Base-by-base conservation (phyloP, 768 basidiomycete species). In the Mycena epipterygia region DNA sequence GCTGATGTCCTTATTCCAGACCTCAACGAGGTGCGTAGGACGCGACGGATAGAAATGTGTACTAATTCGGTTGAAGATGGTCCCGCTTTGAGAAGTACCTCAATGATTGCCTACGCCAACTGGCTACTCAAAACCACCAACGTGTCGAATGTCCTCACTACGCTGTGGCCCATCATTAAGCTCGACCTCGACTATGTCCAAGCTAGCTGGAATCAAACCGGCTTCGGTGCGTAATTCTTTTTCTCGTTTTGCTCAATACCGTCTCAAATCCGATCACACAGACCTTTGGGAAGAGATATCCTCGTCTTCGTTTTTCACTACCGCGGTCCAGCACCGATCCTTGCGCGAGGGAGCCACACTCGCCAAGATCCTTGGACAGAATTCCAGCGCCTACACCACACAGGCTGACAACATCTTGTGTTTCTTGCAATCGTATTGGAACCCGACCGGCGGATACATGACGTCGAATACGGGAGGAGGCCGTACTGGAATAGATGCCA, bases 361-460 rank as follows among this genome's bases (percentile, higher is more conserved):
- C 16, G 94, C 94, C 0, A 81, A 80, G 16, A 78, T 81, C 23
- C 83, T 94, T 33, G 89, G 89, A 16, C 84, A 90, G 75, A 79
- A 83, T 4, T n/a, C 71, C 85, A 87, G 84, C 87, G 84, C 84
- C 25, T 93, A 91, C 76, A 81, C 80, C 2, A 81, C 84, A 0
- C 91, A 95, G 78, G 93, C 93, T 0, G 82, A 82, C 66, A 88
- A 89, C 68, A 61, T 90, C 13, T 85, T 94, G 32, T 95, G 94
- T 76, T 94, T 94, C 85, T 80, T 94, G 64, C 93, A 94, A 91
- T 89, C 90, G 16, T 95, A 89, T 79, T 95, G 93, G 94, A 91
- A 93, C 67, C 85, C 90, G 4, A 80, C 81, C 0, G 82, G 78
- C 5, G 86, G 85, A 5, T 91, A 88, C 76, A 84, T 94, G 73